Evolutionary conservation across 192 early-diverging fungal species (phyloP), one percentile per base, ranked within the genome.

Genomic region (Coemansia asiatica): DNA sequence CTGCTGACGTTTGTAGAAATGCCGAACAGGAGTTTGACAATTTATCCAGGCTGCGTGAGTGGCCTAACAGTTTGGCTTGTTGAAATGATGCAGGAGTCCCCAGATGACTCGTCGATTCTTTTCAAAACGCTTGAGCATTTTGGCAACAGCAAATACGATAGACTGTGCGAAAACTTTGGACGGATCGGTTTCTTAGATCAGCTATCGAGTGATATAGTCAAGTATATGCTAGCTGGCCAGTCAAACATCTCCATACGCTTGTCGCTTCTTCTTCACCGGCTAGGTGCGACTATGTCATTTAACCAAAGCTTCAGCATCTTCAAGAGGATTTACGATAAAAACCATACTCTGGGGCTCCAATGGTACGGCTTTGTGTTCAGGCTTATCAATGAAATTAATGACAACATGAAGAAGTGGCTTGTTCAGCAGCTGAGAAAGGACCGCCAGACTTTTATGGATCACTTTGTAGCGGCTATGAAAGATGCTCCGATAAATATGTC

Each of bases 1-100:
- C 54, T 78, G 2, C 40, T 44, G 18, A 72, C 76, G 0, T 21
- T 78, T 26, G 31, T 48, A 2, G 61, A 61, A 3, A 69, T 78
- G 76, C 76, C 76, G 18, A 4, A 6, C 0, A 56, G 27, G 9
- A 4, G 1, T 6, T 2, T 56, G 25, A 1, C 27, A 18, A 0
- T n/a, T 19, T 56, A 56, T 29, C 15, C 0, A 3, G 54, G 54
- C 16, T 16, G 18, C 18, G 19, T 29, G 4, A 16, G 13, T 4
- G 19, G 16, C 3, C 9, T 56, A 15, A 27, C 28, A 21, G 16
- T 1, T 8, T 27, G 27, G 54, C 54, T 56, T 56, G 16, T 29
- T 3, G 28, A 27, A 56, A 15, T 29, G 54, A 12, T 15, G 5
- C 26, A 31, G 2, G 12, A n/a, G 15, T 56, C 29, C 26, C 54